Base-by-base conservation (phyloP, 2,329 filamentous ascomycete genomes). In the Penicillium sp. region DNA sequence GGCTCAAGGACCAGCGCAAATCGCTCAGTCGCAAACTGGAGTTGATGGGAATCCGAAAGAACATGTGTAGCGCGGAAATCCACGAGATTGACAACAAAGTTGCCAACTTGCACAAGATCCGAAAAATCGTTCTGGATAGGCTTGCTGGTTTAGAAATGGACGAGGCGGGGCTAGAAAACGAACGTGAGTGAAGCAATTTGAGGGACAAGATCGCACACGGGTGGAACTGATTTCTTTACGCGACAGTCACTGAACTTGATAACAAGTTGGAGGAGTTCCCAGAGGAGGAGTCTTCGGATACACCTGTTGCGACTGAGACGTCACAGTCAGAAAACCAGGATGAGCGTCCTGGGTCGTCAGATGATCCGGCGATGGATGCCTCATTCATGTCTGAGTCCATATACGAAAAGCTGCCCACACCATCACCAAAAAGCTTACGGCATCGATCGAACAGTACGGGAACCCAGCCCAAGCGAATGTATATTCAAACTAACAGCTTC, bases 311-410 rank as follows among this genome's bases (percentile, higher is more conserved):
- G 10, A 57, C 62, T 31, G 71, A 67, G 22, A 76, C 70, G 40
- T 71, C 71, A 7, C 71, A 67, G 48, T 71, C 61, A 16, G 72
- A 73, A 41, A 63, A 54, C 11, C 70, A 72, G 24, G 76, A 85
- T 65, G 58, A 79, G 56, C 57, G 81, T 59, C 72, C 83, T 75
- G 55, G 82, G 21, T 58, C 60, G 60, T 75, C 88, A 69, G 74
- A 88, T 64, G 78, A 76, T 38, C 71, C 75, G 54, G 75, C 75
- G 45, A 77, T 77, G 65, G 78, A 81, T 61, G 78, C 79, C 5
- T 83, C 83, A 1, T 99, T 97, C 78, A 97, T 97, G 94, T 97
- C 94, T 3, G 91, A 97, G 72, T 97, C 92, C 11, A 90, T 99
- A 63, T 99, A 97, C 72, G 89, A 95, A 63, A 97, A 97, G 74